Percentiles rank a stretch among this genome's conserved stretches.
phyloP scores from a whole-genome alignment of 306 rosid genomes.

The Chamaecrista fasciculata region DNA sequence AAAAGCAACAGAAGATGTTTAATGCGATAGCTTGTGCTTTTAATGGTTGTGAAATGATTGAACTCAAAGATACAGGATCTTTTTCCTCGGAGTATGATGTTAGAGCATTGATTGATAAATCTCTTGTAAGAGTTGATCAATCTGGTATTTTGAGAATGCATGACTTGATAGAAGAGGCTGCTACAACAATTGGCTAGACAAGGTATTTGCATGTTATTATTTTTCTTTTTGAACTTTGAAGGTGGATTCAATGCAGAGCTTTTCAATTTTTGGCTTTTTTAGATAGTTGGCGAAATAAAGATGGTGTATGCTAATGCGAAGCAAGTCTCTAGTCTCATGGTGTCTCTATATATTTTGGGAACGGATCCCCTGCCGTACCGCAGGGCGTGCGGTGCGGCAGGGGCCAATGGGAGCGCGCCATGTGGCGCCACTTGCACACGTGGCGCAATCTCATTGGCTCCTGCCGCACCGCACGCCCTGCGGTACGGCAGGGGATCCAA shows the following conservation, averaged over 20 bases:
- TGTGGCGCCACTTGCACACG: too few relatives aligned
- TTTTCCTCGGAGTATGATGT: neutral
- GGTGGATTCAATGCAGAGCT: neutral
- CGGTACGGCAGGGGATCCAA: too few relatives aligned
- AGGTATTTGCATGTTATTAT: too few relatives aligned
- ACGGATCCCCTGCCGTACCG: too few relatives aligned
- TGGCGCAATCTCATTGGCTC: too few relatives aligned
- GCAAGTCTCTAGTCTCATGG: neutral
- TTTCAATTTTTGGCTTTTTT: constrained; percentile 20
- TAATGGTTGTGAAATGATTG: neutral
- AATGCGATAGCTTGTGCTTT: neutral
- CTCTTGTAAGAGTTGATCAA: neutral
- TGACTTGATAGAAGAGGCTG: constrained; percentile 25
- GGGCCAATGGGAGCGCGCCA: too few relatives aligned
- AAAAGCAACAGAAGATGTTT: neutral
- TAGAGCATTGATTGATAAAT: neutral
- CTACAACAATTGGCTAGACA: too few relatives aligned
- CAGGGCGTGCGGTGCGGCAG: too few relatives aligned
- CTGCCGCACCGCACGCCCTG: too few relatives aligned
- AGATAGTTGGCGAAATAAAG: constrained; percentile 12
- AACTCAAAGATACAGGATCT: neutral
- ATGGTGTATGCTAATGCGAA: constrained; percentile 19
- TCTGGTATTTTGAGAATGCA: constrained; percentile 17
- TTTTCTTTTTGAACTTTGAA: too few relatives aligned
- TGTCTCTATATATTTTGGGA: constrained; percentile 23